Percentiles rank a stretch among this genome's conserved stretches.
phyloP scores from a whole-genome alignment of 805 yeast genomes.

The Pichia kluyveri region DNA sequence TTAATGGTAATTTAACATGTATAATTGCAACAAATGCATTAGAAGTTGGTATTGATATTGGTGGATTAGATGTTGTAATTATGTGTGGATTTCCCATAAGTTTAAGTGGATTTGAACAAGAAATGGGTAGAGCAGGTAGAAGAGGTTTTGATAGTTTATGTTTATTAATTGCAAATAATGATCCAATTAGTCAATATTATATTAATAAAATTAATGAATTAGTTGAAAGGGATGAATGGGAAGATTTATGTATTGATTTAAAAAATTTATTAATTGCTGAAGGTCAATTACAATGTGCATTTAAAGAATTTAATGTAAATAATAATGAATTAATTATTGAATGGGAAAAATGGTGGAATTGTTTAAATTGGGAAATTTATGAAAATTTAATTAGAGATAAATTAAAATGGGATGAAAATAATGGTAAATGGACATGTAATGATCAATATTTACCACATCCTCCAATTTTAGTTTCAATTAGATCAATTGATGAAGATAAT shows the following conservation, averaged over 20 bases:
- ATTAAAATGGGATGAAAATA: slow-evolving; percentile 32
- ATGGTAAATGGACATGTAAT: slow-evolving; percentile 44
- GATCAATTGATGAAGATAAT: slow-evolving; percentile 75
- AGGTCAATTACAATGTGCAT: slow-evolving; percentile 86
- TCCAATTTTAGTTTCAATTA: slow-evolving; percentile 57
- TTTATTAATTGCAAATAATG: slow-evolving; percentile 69
- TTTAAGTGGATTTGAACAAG: slow-evolving; percentile 84
- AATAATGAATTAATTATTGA: slow-evolving; percentile 20
- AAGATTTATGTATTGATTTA: slow-evolving; percentile 51
- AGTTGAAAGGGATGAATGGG: slow-evolving; percentile 38
- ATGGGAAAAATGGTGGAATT: slow-evolving; percentile 12
- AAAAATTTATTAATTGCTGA: slow-evolving; percentile 58
- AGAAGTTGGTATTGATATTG: slow-evolving; percentile 93
- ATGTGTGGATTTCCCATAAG: slow-evolving; percentile 91
- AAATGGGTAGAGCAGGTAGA: slow-evolving; percentile 95
- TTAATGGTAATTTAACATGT: slow-evolving; percentile 74
- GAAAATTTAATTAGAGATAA: slow-evolving; percentile 21
- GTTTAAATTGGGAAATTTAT: slow-evolving; percentile 14
- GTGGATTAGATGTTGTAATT: slow-evolving; percentile 83
- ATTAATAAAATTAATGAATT: slow-evolving; percentile 59
- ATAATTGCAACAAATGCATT: slow-evolving; percentile 92
- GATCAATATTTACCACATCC: slow-evolving; percentile 76
- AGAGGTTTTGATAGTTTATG: slow-evolving; percentile 80
- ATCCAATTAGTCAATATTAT: slow-evolving; percentile 82
- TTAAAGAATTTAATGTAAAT: slow-evolving; percentile 53